These are phyloP conservation scores for Populus hybrid DNA, from an alignment of 441 rosid genomes.

Conservation along the genomic window DNA sequence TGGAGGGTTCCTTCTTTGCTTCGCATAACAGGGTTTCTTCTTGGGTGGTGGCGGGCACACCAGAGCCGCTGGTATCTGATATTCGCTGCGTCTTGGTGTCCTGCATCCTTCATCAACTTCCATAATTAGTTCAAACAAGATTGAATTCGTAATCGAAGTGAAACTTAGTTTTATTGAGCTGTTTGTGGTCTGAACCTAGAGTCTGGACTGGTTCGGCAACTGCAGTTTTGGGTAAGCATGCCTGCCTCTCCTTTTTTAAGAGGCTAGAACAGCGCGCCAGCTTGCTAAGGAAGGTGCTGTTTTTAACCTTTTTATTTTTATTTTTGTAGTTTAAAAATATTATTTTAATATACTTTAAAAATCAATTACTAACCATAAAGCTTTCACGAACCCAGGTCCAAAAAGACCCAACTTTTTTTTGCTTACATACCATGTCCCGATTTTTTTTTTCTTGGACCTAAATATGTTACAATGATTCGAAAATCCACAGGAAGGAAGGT, in stretches of 20 bases:
- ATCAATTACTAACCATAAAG: background rate
- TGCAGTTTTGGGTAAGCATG: background rate
- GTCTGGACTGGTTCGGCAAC: background rate
- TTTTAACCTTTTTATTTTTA: too few relatives aligned
- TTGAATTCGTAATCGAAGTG: background rate
- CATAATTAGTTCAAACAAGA: background rate
- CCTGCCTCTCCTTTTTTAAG: background rate
- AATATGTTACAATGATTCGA: too few relatives aligned
- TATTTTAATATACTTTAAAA: too few relatives aligned
- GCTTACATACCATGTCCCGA: background rate
- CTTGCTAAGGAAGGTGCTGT: conserved; percentile 30
- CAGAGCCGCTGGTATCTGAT: conserved; percentile 38
- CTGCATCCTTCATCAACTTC: conserved; percentile 40
- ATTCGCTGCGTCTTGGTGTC: conserved; percentile 52
- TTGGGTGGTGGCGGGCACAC: conserved; percentile 66
- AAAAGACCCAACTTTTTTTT: background rate
- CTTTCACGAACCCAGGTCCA: conserved; percentile 5
- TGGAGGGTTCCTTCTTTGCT: conserved; percentile 41
- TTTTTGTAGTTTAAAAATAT: too few relatives aligned
- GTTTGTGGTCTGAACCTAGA: background rate
- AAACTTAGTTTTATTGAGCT: background rate
- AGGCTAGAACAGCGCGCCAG: conserved; percentile 13
- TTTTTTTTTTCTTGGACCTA: too few relatives aligned
- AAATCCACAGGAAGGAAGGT: too few relatives aligned
- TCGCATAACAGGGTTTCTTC: conserved; percentile 38